A percentile compares a stretch with the other conserved stretches of the same genome.
Evolutionary conservation across 495 filamentous ascomycete species (phyloP).

Genomic region (Entonaema liquescens): DNA sequence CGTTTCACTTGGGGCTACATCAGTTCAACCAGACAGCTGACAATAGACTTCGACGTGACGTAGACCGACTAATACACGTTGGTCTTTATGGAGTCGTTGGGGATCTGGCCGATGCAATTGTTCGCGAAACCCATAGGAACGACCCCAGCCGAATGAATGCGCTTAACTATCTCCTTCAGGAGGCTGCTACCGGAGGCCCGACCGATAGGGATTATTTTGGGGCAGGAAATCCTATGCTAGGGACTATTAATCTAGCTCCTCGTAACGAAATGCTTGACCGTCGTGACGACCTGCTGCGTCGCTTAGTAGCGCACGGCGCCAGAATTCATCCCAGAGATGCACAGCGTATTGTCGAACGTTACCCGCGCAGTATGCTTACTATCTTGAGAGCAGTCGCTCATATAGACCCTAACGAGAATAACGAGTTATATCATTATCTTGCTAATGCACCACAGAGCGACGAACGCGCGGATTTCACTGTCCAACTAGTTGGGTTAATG

Average conservation of each 20-base stretch:
- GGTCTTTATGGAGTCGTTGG: not conserved
- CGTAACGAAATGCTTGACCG: not conserved
- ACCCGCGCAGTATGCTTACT: not conserved
- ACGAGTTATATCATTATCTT: not conserved
- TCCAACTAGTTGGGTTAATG: not conserved
- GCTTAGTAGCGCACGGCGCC: not conserved
- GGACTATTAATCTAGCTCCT: no score
- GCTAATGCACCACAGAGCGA: not conserved
- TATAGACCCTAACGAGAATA: not conserved
- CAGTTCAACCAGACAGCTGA: not conserved
- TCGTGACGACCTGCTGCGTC: not conserved
- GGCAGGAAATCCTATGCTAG: not conserved
- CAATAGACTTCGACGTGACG: not conserved
- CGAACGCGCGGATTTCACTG: not conserved
- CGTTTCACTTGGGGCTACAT: not conserved
- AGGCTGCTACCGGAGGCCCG: not conserved
- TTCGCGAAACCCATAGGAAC: not conserved
- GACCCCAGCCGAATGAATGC: not conserved
- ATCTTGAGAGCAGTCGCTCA: not conserved
- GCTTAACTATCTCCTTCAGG: not conserved
- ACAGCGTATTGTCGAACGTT: not conserved
- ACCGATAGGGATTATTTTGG: not conserved
- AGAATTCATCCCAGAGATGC: not conserved
- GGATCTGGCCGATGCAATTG: not conserved
- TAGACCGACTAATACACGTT: not conserved